Evolutionary conservation across 2,329 filamentous ascomycete genomes (phyloP), one percentile per base, ranked within the genome.

Genomic region (Cadophora luteo-olivacea): DNA sequence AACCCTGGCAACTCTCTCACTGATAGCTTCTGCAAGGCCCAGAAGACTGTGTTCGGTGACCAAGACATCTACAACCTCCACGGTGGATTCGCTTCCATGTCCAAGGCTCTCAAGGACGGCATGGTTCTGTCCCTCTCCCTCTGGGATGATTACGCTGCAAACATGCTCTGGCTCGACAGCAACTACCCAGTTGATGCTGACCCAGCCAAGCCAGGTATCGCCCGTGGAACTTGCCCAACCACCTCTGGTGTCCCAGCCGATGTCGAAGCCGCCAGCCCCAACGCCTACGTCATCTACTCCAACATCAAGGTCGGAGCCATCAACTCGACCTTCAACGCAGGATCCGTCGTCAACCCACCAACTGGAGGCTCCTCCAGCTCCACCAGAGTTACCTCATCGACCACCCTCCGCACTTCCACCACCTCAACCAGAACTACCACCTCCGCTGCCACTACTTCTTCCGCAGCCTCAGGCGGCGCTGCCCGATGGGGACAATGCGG

Each of bases 121-220:
- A 89, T 90, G 86, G 88, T 90, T 48, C 83, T 91, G 16, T 88
- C 90, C 72, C 84, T 91, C 82, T 84, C 82, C 29, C 80, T 89
- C 68, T 87, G 84, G 84, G 78, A 81, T 68, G 81, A 83, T 70
- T 86, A 91, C 80, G 79, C 85, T 69, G 81, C 86, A 75, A 85
- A 90, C 81, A 92, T 93, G 90, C 85, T 91, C 75, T 93, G 91
- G 91, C 86, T 93, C 74, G 91, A 93, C 82, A 87, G 86, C 69
- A 85, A 82, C 77, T 91, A 86, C 82, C 89, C 90, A 61, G 81
- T 82, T 69, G 77, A 80, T 70, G 81, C 82, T 68, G 76, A 80
- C 70, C 74, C 80, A 36, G 82, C 81, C 64, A 72, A 69, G 1
- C 82, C 81, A 36, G 87, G 88, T 72, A 79, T 82, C 67, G 80